phyloP scores from a whole-genome alignment of 352 stramenopile species.

The Globisporangium acanthophoron region DNA sequence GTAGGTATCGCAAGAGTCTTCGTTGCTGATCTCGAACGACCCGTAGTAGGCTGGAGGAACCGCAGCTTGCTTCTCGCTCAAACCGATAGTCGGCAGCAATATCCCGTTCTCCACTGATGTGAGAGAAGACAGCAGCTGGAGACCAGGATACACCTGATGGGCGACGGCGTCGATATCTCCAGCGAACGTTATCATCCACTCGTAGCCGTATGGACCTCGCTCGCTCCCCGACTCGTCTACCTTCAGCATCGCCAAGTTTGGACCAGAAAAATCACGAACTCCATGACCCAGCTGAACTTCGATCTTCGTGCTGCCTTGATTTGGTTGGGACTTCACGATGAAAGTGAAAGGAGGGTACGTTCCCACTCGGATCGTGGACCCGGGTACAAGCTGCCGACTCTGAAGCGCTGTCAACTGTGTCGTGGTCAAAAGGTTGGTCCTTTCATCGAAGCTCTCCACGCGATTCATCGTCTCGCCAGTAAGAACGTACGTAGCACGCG shows the following conservation, averaged over 20 bases:
- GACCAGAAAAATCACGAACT: conserved; percentile 20
- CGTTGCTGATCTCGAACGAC: conserved; percentile 51
- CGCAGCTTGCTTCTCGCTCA: conserved; percentile 24
- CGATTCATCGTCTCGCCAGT: conserved; percentile 24
- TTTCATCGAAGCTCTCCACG: conserved; percentile 29
- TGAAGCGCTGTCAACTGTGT: conserved; percentile 30
- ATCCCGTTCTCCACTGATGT: conserved; percentile 33
- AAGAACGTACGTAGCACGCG: conserved; percentile 42
- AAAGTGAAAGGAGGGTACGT: conserved; percentile 28
- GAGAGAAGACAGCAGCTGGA: conserved; percentile 48
- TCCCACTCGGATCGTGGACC: conserved; percentile 30
- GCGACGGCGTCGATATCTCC: conserved; percentile 31
- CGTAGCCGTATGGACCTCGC: conserved; percentile 44
- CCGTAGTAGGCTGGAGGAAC: conserved; percentile 35
- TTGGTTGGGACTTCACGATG: conserved; percentile 34
- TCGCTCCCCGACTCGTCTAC: conserved; percentile 34
- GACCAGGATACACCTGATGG: conserved; percentile 31
- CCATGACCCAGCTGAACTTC: conserved; percentile 35
- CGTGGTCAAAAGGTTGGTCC: conserved; percentile 36
- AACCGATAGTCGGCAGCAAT: conserved; percentile 13
- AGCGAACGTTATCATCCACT: conserved; percentile 66
- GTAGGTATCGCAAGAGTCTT: conserved; percentile 57
- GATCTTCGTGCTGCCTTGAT: conserved; percentile 26
- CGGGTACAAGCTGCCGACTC: conserved; percentile 26
- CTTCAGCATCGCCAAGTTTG: conserved; percentile 25